Conservation (phyloP, 352 stramenopile genomes). For the Ophiocytium majus region DNA sequence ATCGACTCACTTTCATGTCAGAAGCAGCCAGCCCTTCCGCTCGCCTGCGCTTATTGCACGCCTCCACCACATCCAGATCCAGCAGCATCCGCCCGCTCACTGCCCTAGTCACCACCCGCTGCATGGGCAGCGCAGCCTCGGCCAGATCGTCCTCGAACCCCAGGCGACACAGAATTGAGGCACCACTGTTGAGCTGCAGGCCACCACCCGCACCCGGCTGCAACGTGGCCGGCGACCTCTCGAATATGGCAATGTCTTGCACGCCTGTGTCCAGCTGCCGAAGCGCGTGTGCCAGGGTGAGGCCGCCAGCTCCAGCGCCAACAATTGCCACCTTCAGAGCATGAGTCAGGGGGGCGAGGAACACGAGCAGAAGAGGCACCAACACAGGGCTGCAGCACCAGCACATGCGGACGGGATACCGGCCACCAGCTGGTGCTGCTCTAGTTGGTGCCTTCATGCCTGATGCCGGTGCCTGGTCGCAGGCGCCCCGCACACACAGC, state of each 20-base stretch:
- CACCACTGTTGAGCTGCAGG: slow-evolving; percentile 68
- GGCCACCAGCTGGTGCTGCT: too few relatives aligned
- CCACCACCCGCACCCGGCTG: slow-evolving; percentile 55
- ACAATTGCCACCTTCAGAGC: slow-evolving; percentile 35
- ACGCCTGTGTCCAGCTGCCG: slow-evolving; percentile 24
- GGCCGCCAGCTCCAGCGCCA: slow-evolving; percentile 42
- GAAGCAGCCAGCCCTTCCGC: background rate
- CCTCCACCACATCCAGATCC: slow-evolving; percentile 45
- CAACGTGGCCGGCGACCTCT: slow-evolving; percentile 23
- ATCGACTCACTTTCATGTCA: background rate
- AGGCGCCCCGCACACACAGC: too few relatives aligned
- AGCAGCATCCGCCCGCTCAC: slow-evolving; percentile 58
- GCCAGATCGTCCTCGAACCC: slow-evolving; percentile 67
- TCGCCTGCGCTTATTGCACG: background rate
- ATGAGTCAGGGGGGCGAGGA: background rate
- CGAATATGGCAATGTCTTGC: slow-evolving; percentile 48
- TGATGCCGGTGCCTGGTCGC: too few relatives aligned
- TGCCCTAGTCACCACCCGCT: slow-evolving; percentile 69
- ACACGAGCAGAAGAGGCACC: background rate
- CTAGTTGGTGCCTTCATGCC: too few relatives aligned
- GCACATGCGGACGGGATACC: too few relatives aligned
- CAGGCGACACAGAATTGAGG: slow-evolving; percentile 66
- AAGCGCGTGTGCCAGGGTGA: slow-evolving; percentile 50
- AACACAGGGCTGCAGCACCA: background rate
- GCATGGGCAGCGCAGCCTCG: slow-evolving; percentile 60